Base-by-base conservation (phyloP, 495 filamentous ascomycete genomes). In the Penicillium pulvis region DNA sequence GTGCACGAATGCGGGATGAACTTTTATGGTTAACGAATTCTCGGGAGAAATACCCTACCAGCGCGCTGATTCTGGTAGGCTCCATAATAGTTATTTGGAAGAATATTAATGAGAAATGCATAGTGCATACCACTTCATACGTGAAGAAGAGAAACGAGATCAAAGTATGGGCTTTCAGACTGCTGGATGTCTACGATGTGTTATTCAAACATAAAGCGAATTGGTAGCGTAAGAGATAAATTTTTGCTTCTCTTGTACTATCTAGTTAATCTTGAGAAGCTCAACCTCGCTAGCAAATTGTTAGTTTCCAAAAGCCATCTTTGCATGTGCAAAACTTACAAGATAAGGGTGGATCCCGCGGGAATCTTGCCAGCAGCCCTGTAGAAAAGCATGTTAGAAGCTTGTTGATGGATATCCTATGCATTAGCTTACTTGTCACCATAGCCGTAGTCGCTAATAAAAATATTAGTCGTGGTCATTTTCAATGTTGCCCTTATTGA, bases 361-460 rank as follows among this genome's bases (percentile, higher is more conserved):
- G 80, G 80, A 57, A 83, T 91, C 41, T 64, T 64, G 57, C 61
- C 61, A 42, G 35, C 57, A 84, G 79, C 39, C 83, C 85, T 50
- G 81, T 82, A 74, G 87, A 88, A 39, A 49, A 52, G 48, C 70
- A 44, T 47, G 50, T 63, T 58, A 63, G 60, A 53, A 54, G 26
- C n/a, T 51, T 11, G 14, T 16, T n/a, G 9, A 20, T 14, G 6
- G 20, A 39, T 10, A 20, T 39, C 7, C 10, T 24, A n/a, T 19
- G 33, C 9, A 3, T 19, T 17, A 16, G 61, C 86, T 71, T 81
- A 91, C 89, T 79, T 72, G 30, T 81, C 70, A 31, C 90, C 91
- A 64, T 95, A 95, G 49, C 79, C 91, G 65, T 81, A 93, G 74
- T 91, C 89, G 68, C 90, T 93, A 39, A 28, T 17, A 19, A 23